Percentiles rank a stretch among this genome's conserved stretches.
Conservation (phyloP, 2,329 filamentous ascomycete species). For the Fusarium nodosum region DNA sequence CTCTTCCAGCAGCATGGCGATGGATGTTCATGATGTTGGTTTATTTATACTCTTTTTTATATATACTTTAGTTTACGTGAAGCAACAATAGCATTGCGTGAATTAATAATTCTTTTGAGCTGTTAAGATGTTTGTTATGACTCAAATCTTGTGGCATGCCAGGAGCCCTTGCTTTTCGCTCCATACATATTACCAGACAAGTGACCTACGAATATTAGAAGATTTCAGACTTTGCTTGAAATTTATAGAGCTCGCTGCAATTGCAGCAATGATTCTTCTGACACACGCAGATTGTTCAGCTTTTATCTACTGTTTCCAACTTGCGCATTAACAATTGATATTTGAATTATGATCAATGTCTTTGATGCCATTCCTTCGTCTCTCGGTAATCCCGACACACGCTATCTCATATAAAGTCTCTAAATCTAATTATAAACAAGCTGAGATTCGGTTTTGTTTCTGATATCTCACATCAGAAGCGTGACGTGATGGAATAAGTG, state of each 20-base stretch:
- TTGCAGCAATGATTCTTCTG: too few relatives aligned
- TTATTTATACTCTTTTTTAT: slow-evolving; percentile 18
- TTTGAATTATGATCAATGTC: not conserved
- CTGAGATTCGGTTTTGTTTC: not conserved
- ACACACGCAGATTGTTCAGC: too few relatives aligned
- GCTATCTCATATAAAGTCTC: too few relatives aligned
- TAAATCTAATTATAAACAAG: not conserved
- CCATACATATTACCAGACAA: not conserved
- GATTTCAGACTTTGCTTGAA: too few relatives aligned
- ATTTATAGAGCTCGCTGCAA: too few relatives aligned
- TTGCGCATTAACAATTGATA: not conserved
- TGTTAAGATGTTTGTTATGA: too few relatives aligned
- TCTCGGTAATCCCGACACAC: not conserved
- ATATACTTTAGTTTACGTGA: slow-evolving; percentile 39
- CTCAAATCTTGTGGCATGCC: not conserved
- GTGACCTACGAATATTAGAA: too few relatives aligned
- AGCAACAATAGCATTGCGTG: slow-evolving; percentile 15
- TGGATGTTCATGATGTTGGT: slow-evolving; percentile 50
- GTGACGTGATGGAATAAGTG: not conserved
- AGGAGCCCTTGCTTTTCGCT: not conserved
- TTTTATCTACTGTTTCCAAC: too few relatives aligned
- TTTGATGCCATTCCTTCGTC: not conserved
- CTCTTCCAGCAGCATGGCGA: slow-evolving; percentile 52
- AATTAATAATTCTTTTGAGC: slow-evolving; percentile 22
- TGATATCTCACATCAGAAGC: not conserved